Evolutionary conservation across 2,329 filamentous ascomycete species (phyloP), one percentile per base, ranked within the genome.

Genomic region (Byssothecium circinans): DNA sequence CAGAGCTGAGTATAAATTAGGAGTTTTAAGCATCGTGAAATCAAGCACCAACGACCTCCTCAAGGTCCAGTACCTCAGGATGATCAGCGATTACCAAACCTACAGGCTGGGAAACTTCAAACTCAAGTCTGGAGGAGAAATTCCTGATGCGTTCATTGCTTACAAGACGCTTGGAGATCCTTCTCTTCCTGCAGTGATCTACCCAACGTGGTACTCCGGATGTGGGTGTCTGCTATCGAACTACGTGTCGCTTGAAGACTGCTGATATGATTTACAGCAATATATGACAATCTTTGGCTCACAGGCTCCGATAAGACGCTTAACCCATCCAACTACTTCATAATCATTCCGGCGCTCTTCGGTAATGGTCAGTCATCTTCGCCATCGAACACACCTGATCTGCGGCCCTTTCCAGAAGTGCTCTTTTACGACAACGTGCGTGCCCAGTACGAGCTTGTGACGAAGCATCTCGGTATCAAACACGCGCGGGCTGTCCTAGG

Each of bases 171-270:
- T 87, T 56, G 88, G 88, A 17, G 75, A 84, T 46, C 65, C 80
- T 0, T 78, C 74, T 0, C 75, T 73, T 5, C 87, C 87, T 7
- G 83, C 83, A 2, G 81, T 91, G 48, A 80, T 91, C 51, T 91
- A 91, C 61, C 88, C 88, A 2, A 84, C 84, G 2, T 91, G 88
- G 88, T 91, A 85, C 65, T 85, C 82, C 15, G 84, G 84, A 49
- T 56, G 78, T 81, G 65, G 41, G 76, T 69, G 30, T 43, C 37
- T 19, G 23, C 8, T 19, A 8, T n/a, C 15, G 3, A 12, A 14
- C 3, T 19, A 40, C 20, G 10, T 18, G 25, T 12, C 4, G 38
- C 11, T 30, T 17, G 17, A 15, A 8, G 14, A 39, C 34, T 25
- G 49, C 33, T 40, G 36, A 44, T 29, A 44, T 33, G 29, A 10